Evolutionary conservation across 2,329 filamentous ascomycete genomes (phyloP), one percentile per base, ranked within the genome.

Genomic region (Pestalotiopsis sp.): DNA sequence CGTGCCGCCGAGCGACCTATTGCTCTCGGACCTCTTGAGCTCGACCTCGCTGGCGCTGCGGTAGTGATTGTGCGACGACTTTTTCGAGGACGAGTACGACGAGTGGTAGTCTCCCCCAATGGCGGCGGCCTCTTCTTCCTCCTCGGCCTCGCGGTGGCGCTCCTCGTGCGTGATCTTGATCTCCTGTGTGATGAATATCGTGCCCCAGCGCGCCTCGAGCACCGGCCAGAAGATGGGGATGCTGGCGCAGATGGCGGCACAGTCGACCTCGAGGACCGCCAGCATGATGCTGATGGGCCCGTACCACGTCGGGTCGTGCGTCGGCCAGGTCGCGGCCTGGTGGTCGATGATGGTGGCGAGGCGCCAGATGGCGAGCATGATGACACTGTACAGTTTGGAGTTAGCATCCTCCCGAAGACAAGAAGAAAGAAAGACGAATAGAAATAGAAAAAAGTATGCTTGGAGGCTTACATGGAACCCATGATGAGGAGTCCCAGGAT

Each of bases 251-350:
- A 77, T 62, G 45, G 73, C 74, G 36, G 74, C 75, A 5, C 72
- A 69, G 62, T 75, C 73, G 11, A 77, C 70, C 62, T 77, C 75
- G 38, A 76, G 72, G 11, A 75, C 71, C 2, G 73, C 73, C 3
- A 77, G 69, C 14, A 77, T 23, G 59, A 76, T 73, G 27, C 67
- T 75, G 66, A 76, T 75, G 3, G 75, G 72, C 4, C 72, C 76
- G 67, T 80, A 79, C 77, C 77, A 80, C 31, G 76, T 77, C 61
- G 77, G 77, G 65, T 80, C 78, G 65, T 77, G 73, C 0, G 75
- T 79, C 5, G 78, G 78, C 63, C 71, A 74, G 0, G 77, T 78
- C 3, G 74, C 75, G 12, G 75, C 76, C 63, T 72, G 70, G 68
- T 79, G 75, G 25, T 76, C 69, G 23, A 79, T 65, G 25, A 79